These are phyloP conservation scores for Coemansia sp. DNA, from an alignment of 192 early-diverging fungal genomes.

Conservation along the genomic window DNA sequence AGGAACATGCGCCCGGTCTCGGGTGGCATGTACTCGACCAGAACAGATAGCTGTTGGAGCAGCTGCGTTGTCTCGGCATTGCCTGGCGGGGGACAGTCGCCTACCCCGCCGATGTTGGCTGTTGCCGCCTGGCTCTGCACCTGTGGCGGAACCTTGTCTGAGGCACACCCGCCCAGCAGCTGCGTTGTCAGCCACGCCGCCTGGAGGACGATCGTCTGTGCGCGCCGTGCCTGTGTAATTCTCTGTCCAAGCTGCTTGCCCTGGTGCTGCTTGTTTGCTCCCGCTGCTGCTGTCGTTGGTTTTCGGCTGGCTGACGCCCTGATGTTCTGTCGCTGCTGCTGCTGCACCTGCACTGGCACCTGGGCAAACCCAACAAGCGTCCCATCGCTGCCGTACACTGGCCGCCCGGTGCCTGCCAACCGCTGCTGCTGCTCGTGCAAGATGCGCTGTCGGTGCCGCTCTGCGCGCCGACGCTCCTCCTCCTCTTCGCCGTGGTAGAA, in stretches of 20 bases:
- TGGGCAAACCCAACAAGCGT: slow-evolving; percentile 43
- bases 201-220: slow-evolving; percentile 33
- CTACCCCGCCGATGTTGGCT: background rate
- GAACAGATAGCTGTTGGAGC: slow-evolving; percentile 38
- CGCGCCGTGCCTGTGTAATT: slow-evolving; percentile 40
- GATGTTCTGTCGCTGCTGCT: background rate
- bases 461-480: slow-evolving; percentile 46
- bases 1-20: slow-evolving; percentile 34
- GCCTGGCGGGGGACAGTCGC: slow-evolving; percentile 17
- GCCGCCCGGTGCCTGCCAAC: slow-evolving; percentile 32
- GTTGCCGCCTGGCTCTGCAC: slow-evolving; percentile 2
- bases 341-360: slow-evolving; percentile 14
- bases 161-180: slow-evolving; percentile 25
- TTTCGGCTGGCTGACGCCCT: background rate
- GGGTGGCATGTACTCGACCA: slow-evolving; percentile 51
- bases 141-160: slow-evolving; percentile 8
- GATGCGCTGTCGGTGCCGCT: slow-evolving; percentile 33
- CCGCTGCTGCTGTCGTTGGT: background rate
- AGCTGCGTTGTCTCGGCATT: slow-evolving; percentile 16
- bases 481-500: slow-evolving; percentile 52
- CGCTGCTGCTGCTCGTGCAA: slow-evolving; percentile 46
- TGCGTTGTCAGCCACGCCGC: slow-evolving; percentile 39
- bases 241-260: slow-evolving; percentile 50
- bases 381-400: slow-evolving; percentile 52
- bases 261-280: background rate